phyloP scores from a whole-genome alignment of 2,329 filamentous ascomycete genomes.

The Fusarium sp. region DNA sequence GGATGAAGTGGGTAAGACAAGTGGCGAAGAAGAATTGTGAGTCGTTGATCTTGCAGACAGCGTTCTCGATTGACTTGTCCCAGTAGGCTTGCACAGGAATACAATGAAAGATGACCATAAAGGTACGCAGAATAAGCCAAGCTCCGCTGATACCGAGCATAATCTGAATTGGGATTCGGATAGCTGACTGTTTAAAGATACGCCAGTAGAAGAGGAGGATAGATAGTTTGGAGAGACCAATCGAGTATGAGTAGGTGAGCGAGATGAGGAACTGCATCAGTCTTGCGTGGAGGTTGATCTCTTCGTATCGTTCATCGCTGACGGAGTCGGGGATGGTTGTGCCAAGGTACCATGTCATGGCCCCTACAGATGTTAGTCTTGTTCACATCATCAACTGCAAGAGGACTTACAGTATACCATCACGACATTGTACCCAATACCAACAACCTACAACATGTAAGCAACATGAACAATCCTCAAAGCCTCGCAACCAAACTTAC shows the following conservation, averaged over 20 bases:
- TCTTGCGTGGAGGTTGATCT: constrained; percentile 28
- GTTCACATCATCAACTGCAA: no score
- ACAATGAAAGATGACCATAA: constrained; percentile 53
- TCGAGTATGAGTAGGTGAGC: constrained; percentile 44
- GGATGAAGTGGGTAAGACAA: constrained; percentile 48
- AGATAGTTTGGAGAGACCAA: constrained; percentile 47
- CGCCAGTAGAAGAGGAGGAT: constrained; percentile 51
- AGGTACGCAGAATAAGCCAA: constrained; percentile 49
- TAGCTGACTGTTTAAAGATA: constrained; percentile 46
- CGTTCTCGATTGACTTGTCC: constrained; percentile 47
- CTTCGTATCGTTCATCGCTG: constrained; percentile 17
- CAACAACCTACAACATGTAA: constrained; percentile 34
- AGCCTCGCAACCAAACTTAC: constrained; percentile 17
- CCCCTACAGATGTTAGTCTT: constrained; percentile 30
- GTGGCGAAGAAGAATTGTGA: constrained; percentile 51
- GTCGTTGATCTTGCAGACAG: constrained; percentile 50
- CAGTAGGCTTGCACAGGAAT: constrained; percentile 52
- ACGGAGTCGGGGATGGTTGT: constrained; percentile 26
- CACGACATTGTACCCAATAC: constrained; percentile 28
- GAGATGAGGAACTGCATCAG: constrained; percentile 37
- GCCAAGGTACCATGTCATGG: constrained; percentile 34
- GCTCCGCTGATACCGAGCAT: constrained; percentile 40
- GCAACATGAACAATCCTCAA: neutral
- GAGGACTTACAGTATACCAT: constrained; percentile 34
- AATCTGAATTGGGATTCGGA: constrained; percentile 46